Percentiles rank a stretch among this genome's conserved stretches.
These are phyloP conservation scores for Noccaea bulbosa DNA, from an alignment of 345 rosid species.

Conservation along the genomic window DNA sequence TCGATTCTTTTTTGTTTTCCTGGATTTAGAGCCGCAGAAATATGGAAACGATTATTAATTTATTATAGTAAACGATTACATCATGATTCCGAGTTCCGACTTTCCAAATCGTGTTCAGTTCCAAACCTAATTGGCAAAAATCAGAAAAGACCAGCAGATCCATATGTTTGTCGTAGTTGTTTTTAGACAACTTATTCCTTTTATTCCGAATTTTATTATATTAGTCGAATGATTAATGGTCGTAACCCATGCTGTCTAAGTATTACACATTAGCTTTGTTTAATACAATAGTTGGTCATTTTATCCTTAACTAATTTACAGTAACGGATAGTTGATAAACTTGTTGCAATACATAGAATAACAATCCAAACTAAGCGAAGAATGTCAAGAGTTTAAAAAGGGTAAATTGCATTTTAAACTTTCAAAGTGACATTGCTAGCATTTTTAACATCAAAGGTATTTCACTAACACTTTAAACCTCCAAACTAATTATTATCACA, in stretches of 20 bases:
- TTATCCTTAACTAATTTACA: not conserved
- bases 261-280: no score
- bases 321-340: no score
- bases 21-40: not conserved
- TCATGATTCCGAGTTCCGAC: not conserved
- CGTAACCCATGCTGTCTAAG: not conserved
- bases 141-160: not conserved
- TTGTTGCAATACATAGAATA: no score
- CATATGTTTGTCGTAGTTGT: no score
- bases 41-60: not conserved
- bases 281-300: no score
- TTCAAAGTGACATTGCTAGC: no score
- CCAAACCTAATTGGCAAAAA: not conserved
- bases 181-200: not conserved
- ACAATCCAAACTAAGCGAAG: no score
- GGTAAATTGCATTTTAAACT: no score
- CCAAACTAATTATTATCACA: no score
- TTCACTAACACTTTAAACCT: no score
- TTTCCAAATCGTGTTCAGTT: not conserved
- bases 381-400: no score
- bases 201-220: not conserved
- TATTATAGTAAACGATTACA: not conserved
- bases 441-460: no score
- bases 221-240: not conserved
- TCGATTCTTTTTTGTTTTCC: constrained; percentile 41